phyloP scores from a whole-genome alignment of 1,284 basidiomycete species.

The Pseudozyma pruni region DNA sequence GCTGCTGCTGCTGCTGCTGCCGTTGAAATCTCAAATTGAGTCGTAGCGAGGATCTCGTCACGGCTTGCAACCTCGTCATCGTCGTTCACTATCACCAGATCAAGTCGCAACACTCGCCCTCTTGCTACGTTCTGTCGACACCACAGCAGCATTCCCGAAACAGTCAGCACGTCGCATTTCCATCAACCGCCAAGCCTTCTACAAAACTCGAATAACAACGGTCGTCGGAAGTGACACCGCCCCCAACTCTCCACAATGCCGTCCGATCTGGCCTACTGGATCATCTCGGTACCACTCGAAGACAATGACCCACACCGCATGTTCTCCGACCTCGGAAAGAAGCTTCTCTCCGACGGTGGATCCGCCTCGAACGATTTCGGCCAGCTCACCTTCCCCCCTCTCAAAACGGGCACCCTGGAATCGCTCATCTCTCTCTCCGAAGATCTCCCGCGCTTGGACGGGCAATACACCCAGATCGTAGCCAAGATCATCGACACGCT shows the following conservation, averaged over 20 bases:
- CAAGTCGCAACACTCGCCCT: no score
- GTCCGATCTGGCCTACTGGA: conserved; percentile 72
- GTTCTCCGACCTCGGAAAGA: conserved; percentile 69
- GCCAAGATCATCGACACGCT: conserved; percentile 95
- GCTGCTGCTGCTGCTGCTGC: no score
- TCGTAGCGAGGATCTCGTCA: background rate
- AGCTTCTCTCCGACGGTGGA: conserved; percentile 66
- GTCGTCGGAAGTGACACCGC: no score
- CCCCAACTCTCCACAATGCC: conserved; percentile 69
- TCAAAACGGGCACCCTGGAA: conserved; percentile 89
- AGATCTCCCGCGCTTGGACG: conserved; percentile 89
- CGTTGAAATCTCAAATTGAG: no score
- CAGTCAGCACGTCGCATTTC: no score
- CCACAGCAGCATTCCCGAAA: no score
- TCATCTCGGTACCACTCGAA: conserved; percentile 71
- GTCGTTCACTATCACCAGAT: no score
- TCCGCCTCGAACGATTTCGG: conserved; percentile 56
- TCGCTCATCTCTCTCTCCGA: conserved; percentile 89
- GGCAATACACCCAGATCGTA: conserved; percentile 85
- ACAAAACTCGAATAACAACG: no score
- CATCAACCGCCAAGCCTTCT: no score
- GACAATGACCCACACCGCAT: conserved; percentile 70
- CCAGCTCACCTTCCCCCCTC: conserved; percentile 56
- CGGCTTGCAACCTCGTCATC: no score
- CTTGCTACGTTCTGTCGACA: no score